Conservation (phyloP, 2,329 filamentous ascomycete species). For the Sphaerulina populicola region DNA sequence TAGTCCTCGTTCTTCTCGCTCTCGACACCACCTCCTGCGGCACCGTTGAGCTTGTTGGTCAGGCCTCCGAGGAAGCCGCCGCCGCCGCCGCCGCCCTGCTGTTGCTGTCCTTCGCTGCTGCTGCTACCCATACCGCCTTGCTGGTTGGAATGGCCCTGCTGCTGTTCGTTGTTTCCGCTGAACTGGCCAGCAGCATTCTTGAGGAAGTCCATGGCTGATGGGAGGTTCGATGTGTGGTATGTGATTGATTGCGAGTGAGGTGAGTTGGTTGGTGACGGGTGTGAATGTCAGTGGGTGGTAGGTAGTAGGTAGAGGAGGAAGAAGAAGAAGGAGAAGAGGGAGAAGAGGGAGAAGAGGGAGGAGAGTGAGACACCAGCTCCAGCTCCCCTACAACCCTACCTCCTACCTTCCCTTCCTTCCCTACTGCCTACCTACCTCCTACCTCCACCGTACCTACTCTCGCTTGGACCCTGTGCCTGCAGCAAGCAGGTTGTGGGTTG, state of each 20-base stretch:
- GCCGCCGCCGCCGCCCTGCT: constrained; percentile 18
- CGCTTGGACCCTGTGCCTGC: constrained; percentile 12
- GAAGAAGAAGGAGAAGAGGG: background rate
- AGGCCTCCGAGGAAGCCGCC: constrained; percentile 51
- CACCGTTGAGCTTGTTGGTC: constrained; percentile 60
- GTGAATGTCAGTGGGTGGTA: background rate
- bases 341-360: background rate
- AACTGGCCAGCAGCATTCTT: constrained; percentile 38
- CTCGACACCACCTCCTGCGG: constrained; percentile 63
- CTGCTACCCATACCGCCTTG: constrained; percentile 6
- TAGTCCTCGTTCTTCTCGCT: constrained; percentile 68
- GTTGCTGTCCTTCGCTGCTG: constrained; percentile 18
- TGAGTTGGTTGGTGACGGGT: background rate
- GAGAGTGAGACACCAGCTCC: too few relatives aligned
- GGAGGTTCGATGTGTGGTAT: background rate
- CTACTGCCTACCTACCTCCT: too few relatives aligned
- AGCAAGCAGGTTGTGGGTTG: constrained; percentile 7
- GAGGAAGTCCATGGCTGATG: constrained; percentile 40
- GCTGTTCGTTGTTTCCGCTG: constrained; percentile 24
- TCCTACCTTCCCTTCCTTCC: too few relatives aligned
- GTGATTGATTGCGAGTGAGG: background rate
- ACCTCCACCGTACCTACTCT: background rate
- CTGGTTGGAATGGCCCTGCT: constrained; percentile 25
- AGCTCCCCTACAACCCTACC: too few relatives aligned
- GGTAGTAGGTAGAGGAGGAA: too few relatives aligned